Conservation (phyloP, 331 rosid species). For the Stylosanthes scabra region DNA sequence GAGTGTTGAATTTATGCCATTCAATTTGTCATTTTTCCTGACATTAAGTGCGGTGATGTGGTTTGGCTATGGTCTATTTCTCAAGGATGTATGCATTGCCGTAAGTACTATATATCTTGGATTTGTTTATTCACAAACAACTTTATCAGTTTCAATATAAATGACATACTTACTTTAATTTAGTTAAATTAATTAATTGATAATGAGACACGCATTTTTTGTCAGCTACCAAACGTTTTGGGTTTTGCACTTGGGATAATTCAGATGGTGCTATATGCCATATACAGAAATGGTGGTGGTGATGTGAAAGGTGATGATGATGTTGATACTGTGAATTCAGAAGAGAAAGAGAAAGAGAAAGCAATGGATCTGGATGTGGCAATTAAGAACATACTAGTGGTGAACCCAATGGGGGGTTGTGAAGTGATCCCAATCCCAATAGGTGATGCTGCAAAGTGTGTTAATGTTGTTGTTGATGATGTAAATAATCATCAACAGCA, state of each 20-base stretch:
- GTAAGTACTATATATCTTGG: conserved; percentile 47
- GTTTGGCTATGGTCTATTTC: conserved; percentile 70
- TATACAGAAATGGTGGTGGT: conserved; percentile 46
- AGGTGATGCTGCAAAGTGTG: neutral
- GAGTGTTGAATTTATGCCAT: conserved; percentile 85
- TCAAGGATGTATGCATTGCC: conserved; percentile 62
- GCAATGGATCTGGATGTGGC: conserved; percentile 21
- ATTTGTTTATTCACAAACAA: neutral
- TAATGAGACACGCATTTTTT: neutral
- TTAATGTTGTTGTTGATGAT: neutral
- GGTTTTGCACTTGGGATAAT: conserved; percentile 73
- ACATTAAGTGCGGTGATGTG: conserved; percentile 79
- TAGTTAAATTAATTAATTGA: neutral
- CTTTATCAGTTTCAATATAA: neutral
- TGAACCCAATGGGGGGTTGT: conserved; percentile 23
- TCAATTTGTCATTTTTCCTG: conserved; percentile 73
- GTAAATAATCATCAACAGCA: conserved; percentile 34
- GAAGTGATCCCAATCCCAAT: conserved; percentile 44
- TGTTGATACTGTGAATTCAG: neutral
- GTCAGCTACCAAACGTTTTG: conserved; percentile 72
- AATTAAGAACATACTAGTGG: conserved; percentile 35
- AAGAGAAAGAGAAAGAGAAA: conserved; percentile 32
- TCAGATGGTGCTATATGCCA: conserved; percentile 72
- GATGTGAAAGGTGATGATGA: neutral
- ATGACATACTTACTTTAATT: neutral